These are phyloP conservation scores for Curvularia eragrostidis DNA, from an alignment of 2,329 filamentous ascomycete genomes.

Conservation along the genomic window DNA sequence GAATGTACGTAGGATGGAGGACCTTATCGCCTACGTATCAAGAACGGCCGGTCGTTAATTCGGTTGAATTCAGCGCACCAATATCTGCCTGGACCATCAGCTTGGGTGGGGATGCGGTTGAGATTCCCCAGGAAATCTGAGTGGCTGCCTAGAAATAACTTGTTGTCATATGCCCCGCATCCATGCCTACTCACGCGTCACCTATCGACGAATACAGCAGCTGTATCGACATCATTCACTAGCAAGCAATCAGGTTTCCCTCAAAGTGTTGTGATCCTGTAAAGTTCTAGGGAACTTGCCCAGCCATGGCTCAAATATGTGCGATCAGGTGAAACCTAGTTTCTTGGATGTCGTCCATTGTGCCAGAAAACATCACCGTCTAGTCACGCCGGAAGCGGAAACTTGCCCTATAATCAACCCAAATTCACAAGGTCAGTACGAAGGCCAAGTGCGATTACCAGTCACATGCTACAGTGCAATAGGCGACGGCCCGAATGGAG, in stretches of 20 bases:
- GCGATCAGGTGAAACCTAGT: background rate
- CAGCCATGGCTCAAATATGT: background rate
- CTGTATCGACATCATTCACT: background rate
- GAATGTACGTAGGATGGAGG: background rate
- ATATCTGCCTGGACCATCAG: background rate
- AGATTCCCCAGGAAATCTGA: background rate
- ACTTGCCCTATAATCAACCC: background rate
- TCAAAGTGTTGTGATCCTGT: background rate
- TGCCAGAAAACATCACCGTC: background rate
- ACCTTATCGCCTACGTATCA: background rate
- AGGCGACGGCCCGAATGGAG: background rate
- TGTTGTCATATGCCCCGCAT: background rate
- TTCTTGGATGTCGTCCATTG: background rate
- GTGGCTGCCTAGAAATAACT: background rate
- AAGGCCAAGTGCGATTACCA: background rate
- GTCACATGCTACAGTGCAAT: background rate
- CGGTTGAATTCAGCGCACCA: background rate
- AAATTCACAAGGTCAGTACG: background rate
- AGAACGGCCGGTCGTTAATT: background rate
- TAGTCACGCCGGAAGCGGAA: background rate
- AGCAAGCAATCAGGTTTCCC: background rate
- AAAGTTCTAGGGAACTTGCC: background rate
- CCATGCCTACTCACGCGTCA: background rate
- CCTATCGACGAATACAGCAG: background rate
- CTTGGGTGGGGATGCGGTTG: background rate